These are phyloP conservation scores for Dothideomycetes sp. DNA, from an alignment of 2,329 filamentous ascomycete species.

Conservation along the genomic window DNA sequence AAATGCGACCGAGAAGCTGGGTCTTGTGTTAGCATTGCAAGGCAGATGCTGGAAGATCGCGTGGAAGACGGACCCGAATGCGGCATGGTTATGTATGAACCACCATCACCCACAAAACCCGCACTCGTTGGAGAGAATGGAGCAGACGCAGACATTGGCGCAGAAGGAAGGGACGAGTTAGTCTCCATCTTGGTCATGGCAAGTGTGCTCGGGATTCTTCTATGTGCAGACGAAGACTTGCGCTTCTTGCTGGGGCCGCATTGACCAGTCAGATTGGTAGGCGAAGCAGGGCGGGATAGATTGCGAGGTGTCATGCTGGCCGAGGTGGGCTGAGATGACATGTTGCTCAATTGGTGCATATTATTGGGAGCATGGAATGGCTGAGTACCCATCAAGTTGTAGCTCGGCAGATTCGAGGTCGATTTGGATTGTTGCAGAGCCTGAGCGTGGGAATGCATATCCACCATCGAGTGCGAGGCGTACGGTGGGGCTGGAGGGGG, in stretches of 20 bases:
- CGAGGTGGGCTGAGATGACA: conserved; percentile 26
- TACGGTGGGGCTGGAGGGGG: conserved; percentile 17
- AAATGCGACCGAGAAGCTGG: conserved; percentile 28
- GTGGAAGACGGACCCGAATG: conserved; percentile 1
- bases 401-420: conserved; percentile 49
- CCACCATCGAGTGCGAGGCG: conserved; percentile 26
- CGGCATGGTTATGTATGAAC: conserved; percentile 10
- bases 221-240: conserved; percentile 40
- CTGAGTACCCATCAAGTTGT: conserved; percentile 11
- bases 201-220: conserved; percentile 60
- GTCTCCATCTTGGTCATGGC: conserved; percentile 76
- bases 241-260: conserved; percentile 68
- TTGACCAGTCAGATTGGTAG: conserved; percentile 39
- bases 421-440: conserved; percentile 50
- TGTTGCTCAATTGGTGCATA: conserved; percentile 22
- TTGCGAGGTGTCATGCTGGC: conserved; percentile 46
- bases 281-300: conserved; percentile 64
- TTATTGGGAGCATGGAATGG: conserved; percentile 22
- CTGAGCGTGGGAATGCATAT: conserved; percentile 25
- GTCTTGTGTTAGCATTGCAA: not conserved
- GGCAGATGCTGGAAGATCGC: not conserved
- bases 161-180: conserved; percentile 18
- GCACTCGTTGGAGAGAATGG: conserved; percentile 31
- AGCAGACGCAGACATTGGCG: conserved; percentile 18
- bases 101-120: conserved; percentile 15